A percentile compares a stretch with the other conserved stretches of the same genome.
These are phyloP conservation scores for Aechmea fasciata DNA, from an alignment of 176 grass and related monocot species.

Conservation along the genomic window DNA sequence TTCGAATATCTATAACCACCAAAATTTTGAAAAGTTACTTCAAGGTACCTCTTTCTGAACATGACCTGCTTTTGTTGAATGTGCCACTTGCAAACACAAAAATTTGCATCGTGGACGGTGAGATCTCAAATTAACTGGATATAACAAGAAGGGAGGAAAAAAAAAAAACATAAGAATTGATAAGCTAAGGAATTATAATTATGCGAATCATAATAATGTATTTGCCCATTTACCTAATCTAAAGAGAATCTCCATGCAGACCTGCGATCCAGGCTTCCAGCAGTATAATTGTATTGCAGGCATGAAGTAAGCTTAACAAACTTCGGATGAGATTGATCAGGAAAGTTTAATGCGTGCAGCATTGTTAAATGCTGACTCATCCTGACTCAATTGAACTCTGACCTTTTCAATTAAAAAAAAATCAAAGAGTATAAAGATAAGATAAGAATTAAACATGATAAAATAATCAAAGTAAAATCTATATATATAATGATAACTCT, in stretches of 20 bases:
- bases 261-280: no score
- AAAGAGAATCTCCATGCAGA: no score
- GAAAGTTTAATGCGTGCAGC: neutral
- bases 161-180: neutral
- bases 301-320: neutral
- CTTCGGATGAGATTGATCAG: neutral
- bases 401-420: no score
- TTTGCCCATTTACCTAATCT: no score
- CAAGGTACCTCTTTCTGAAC: slow-evolving; percentile 2
- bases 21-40: neutral
- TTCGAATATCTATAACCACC: neutral
- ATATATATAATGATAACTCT: no score
- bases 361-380: neutral
- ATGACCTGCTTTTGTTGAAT: neutral
- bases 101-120: neutral
- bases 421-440: no score
- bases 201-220: no score
- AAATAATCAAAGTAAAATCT: no score
- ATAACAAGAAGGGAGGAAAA: neutral
- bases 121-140: neutral
- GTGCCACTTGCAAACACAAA: neutral
- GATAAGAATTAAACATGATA: no score
- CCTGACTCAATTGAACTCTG: no score
- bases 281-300: neutral
- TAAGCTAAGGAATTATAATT: no score